phyloP scores from a whole-genome alignment of 768 basidiomycete genomes.

The Multifurca ochricompacta region DNA sequence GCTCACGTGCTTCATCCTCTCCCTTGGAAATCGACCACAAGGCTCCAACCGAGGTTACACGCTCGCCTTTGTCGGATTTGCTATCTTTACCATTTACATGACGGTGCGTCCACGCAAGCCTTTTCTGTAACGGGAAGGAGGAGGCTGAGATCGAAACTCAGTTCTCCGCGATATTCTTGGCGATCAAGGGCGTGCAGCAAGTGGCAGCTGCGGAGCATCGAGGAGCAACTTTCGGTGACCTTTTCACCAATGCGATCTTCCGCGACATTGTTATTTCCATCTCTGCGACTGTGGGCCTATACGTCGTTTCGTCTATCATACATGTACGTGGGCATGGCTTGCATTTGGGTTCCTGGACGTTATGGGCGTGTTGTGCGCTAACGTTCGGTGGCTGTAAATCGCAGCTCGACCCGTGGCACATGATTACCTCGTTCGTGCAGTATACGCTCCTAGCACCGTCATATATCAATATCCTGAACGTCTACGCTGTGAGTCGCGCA shows the following conservation, averaged over 20 bases:
- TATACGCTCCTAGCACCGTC: slow-evolving; percentile 89
- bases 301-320: slow-evolving; percentile 71
- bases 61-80: slow-evolving; percentile 79
- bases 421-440: slow-evolving; percentile 95
- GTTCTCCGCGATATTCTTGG: slow-evolving; percentile 73
- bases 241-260: slow-evolving; percentile 78
- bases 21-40: slow-evolving; percentile 87
- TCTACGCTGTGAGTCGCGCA: slow-evolving; percentile 58
- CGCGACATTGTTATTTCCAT: slow-evolving; percentile 82
- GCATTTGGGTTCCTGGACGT: background rate
- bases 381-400: background rate
- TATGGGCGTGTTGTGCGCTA: slow-evolving; percentile 8
- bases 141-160: slow-evolving; percentile 26
- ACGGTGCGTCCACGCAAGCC: slow-evolving; percentile 45
- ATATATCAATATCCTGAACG: slow-evolving; percentile 89
- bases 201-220: slow-evolving; percentile 41
- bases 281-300: slow-evolving; percentile 82
- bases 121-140: background rate
- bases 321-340: slow-evolving; percentile 69
- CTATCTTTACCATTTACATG: slow-evolving; percentile 93
- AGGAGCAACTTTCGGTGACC: slow-evolving; percentile 42
- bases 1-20: slow-evolving; percentile 79
- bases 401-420: slow-evolving; percentile 95
- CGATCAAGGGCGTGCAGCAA: slow-evolving; percentile 69
- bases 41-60: slow-evolving; percentile 87